Percentiles rank a stretch among this genome's conserved stretches.
Evolutionary conservation across 345 rosid species (phyloP).

Genomic region (Conringia planisiliqua): DNA sequence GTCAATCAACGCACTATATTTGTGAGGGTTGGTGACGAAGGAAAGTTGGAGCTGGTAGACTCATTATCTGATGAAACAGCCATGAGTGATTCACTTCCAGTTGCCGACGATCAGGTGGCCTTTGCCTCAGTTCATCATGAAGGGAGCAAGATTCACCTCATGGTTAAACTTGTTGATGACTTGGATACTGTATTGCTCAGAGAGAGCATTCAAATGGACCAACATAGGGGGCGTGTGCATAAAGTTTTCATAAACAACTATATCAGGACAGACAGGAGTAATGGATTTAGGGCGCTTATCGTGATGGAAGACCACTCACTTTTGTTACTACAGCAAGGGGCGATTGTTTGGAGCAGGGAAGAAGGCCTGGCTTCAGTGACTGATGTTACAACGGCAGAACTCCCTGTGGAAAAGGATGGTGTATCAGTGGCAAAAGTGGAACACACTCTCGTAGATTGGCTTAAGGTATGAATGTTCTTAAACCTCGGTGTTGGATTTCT

Average conservation of each 20-base stretch:
- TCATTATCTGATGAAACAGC: constrained; percentile 53
- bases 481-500: neutral
- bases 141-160: constrained; percentile 57
- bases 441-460: constrained; percentile 94
- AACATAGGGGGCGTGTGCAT: constrained; percentile 66
- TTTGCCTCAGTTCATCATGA: constrained; percentile 69
- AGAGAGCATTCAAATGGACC: constrained; percentile 70
- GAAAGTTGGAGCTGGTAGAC: constrained; percentile 67
- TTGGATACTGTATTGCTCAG: constrained; percentile 68
- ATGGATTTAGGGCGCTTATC: constrained; percentile 96
- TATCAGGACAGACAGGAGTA: constrained; percentile 81
- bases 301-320: constrained; percentile 99
- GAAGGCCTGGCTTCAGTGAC: constrained; percentile 88
- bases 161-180: constrained; percentile 63
- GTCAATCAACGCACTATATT: constrained; percentile 39
- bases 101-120: constrained; percentile 61
- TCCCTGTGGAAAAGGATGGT: constrained; percentile 82
- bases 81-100: constrained; percentile 70
- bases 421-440: constrained; percentile 94
- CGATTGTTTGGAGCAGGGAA: constrained; percentile 94
- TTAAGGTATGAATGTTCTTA: constrained; percentile 52
- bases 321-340: constrained; percentile 87
- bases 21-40: constrained; percentile 51
- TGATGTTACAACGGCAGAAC: constrained; percentile 83
- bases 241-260: constrained; percentile 93